A percentile compares a stretch with the other conserved stretches of the same genome.
phyloP scores from a whole-genome alignment of 352 stramenopile species.

The Globisporangium parvum region DNA sequence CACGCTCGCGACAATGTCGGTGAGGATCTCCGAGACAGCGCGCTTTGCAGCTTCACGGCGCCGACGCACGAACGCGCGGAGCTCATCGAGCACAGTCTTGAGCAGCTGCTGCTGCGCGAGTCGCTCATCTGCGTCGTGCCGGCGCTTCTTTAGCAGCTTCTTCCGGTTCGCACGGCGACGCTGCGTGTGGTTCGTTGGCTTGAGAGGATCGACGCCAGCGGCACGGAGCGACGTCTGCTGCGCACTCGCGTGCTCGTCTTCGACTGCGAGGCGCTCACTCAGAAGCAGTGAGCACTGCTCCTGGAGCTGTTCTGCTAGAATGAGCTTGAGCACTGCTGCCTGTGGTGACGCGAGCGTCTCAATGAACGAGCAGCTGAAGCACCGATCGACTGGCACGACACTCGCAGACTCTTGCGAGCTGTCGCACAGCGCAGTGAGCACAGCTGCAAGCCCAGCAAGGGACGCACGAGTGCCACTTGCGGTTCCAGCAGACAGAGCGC shows the following conservation, averaged over 20 bases:
- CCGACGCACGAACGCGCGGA: constrained; percentile 22
- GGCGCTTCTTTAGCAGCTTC: constrained; percentile 59
- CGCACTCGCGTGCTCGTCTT: constrained; percentile 22
- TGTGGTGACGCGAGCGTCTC: constrained; percentile 39
- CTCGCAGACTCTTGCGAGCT: not conserved
- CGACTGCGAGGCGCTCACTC: constrained; percentile 39
- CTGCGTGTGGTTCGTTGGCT: constrained; percentile 37
- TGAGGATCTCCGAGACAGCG: constrained; percentile 28
- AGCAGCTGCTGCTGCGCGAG: constrained; percentile 33
- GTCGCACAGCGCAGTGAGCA: constrained; percentile 9
- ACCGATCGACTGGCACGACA: constrained; percentile 20
- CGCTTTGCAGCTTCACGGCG: constrained; percentile 19
- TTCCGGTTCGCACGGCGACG: constrained; percentile 57
- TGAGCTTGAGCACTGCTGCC: constrained; percentile 43
- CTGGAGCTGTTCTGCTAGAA: constrained; percentile 73
- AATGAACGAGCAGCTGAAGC: constrained; percentile 38
- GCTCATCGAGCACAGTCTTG: constrained; percentile 33
- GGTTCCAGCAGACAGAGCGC: not conserved
- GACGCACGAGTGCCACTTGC: not conserved
- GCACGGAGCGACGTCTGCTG: not conserved
- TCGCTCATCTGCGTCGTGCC: constrained; percentile 30
- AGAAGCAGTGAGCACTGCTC: constrained; percentile 62
- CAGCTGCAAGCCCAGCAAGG: constrained; percentile 4
- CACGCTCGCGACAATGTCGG: constrained; percentile 33
- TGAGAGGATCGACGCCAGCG: not conserved